Conservation (phyloP, 768 basidiomycete genomes). For the Atractiella rhizophila region DNA sequence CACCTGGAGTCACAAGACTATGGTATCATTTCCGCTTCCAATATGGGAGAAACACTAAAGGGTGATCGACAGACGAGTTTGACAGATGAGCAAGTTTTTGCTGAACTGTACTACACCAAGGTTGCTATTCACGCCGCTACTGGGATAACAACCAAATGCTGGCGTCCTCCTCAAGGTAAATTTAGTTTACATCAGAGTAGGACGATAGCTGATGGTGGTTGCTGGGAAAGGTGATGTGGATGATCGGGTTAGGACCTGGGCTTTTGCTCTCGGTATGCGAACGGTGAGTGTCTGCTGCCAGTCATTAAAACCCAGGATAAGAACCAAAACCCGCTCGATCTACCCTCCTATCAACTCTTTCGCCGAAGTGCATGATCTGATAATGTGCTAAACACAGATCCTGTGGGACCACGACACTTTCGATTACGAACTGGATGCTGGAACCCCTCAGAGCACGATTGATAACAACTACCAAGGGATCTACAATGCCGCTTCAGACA, state of each 20-base stretch:
- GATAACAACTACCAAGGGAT: too few relatives aligned
- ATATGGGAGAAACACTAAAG: too few relatives aligned
- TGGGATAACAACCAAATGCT: conserved; percentile 27
- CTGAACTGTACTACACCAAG: conserved; percentile 20
- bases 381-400: too few relatives aligned
- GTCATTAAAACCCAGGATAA: too few relatives aligned
- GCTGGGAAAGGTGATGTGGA: conserved; percentile 18
- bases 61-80: conserved; percentile 25
- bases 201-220: too few relatives aligned
- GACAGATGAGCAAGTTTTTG: conserved; percentile 23
- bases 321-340: too few relatives aligned
- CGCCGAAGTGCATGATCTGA: conserved; percentile 4
- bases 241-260: conserved; percentile 15
- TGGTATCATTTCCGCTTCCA: too few relatives aligned
- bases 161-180: conserved; percentile 12
- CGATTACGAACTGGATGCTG: conserved; percentile 2
- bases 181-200: too few relatives aligned
- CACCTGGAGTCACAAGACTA: conserved; percentile 23
- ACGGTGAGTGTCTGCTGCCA: too few relatives aligned
- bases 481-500: too few relatives aligned
- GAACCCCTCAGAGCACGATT: too few relatives aligned
- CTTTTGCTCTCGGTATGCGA: conserved; percentile 9
- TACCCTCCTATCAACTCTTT: conserved; percentile 5
- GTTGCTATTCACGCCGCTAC: conserved; percentile 14
- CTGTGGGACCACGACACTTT: too few relatives aligned